Evolutionary conservation across 768 basidiomycete species (phyloP), one percentile per base, ranked within the genome.

Genomic region (Solioccasus polychromus): DNA sequence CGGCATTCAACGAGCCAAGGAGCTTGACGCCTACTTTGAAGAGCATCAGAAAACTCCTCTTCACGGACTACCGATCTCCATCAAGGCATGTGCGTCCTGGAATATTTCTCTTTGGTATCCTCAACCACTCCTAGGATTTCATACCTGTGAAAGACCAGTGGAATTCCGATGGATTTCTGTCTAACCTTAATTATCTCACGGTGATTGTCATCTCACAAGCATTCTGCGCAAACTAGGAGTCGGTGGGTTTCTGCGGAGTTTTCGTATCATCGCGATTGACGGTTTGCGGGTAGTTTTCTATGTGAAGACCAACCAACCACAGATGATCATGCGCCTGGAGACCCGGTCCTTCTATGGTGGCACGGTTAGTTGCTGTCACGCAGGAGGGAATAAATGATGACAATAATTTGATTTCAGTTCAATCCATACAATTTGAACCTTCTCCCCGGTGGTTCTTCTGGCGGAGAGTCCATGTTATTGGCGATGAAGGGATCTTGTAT

Each of bases 391-490:
- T n/a, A n/a, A n/a, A n/a, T n/a, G n/a, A n/a, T n/a, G n/a, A 23
- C 14, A 10, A 12, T 51, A 7, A 50, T 32, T 19, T 28, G n/a
- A 22, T 39, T 38, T 32, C 62, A 76, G 35, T 53, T 66, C 24
- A 77, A 79, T 45, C 78, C 78, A 1, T 57, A 64, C 59, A 77
- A 78, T 48, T 59, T 68, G 2, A 39, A 60, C 9, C 57, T 90
- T 35, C 88, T 85, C 4, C 66, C 75, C 5, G 92, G 92, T 14
- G 92, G 92, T 0, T 92, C 89, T 1, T 87, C 85, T 3, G 92
- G 92, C 5, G 92, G 92, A 26, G 92, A 93, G 68, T 85, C 85
- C 23, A 88, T 90, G 0, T 74, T 93, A 3, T 62, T 93, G 29
- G 83, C 55, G 35, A 52, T 67, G 53, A 70, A 62, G 39, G 78